phyloP scores from a whole-genome alignment of 345 rosid genomes.

The Hypericum perforatum region DNA sequence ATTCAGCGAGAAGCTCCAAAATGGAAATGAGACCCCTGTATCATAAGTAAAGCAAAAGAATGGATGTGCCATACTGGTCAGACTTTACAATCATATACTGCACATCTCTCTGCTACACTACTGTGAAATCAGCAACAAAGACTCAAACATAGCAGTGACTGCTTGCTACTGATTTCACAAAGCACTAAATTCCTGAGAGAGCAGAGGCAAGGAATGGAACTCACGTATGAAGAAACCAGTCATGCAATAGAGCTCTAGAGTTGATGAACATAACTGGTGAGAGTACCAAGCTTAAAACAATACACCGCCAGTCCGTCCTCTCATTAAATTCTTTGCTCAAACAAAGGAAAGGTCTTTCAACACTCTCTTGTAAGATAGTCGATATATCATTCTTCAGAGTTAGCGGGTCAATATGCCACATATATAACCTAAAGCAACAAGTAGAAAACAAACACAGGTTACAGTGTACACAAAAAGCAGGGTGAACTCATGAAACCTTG shows the following conservation, averaged over 20 bases:
- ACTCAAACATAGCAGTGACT: not conserved
- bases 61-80: too few relatives aligned
- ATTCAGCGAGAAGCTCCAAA: constrained; percentile 42
- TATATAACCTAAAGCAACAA: constrained; percentile 41
- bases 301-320: constrained; percentile 43
- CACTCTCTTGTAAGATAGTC: constrained; percentile 37
- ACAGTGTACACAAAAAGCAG: not conserved
- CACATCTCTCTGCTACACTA: not conserved
- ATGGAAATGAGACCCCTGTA: constrained; percentile 58
- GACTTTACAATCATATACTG: not conserved
- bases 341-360: constrained; percentile 61
- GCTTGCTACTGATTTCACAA: too few relatives aligned
- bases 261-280: constrained; percentile 46
- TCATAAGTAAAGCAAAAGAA: constrained; percentile 17
- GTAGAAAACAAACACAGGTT: not conserved
- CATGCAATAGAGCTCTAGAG: constrained; percentile 50
- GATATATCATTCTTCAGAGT: constrained; percentile 50
- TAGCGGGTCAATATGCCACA: constrained; percentile 65
- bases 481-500: too few relatives aligned
- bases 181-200: too few relatives aligned
- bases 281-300: constrained; percentile 38
- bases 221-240: constrained; percentile 67
- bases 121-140: constrained; percentile 1
- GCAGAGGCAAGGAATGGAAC: constrained; percentile 18
- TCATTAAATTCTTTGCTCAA: constrained; percentile 40